Conservation (phyloP, 129 eudicot genomes). For the Daucus carota region DNA sequence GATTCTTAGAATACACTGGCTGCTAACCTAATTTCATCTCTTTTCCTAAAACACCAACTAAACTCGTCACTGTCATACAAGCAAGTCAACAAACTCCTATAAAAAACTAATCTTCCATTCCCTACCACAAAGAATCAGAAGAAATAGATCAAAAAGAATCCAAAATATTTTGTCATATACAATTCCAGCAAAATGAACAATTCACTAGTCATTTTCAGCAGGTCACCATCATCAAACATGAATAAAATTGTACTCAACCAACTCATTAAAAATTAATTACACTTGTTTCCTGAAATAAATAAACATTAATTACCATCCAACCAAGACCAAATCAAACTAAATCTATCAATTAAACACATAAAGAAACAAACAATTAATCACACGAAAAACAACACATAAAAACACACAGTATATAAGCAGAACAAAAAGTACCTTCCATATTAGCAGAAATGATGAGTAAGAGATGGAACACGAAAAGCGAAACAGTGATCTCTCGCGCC, state of each 20-base stretch:
- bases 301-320: neutral
- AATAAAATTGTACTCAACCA: neutral
- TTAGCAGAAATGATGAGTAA: constrained; percentile 2
- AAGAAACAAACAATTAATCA: neutral
- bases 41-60: neutral
- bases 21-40: neutral
- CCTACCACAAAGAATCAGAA: neutral
- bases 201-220: neutral
- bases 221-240: neutral
- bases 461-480: neutral
- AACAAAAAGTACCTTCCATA: constrained; percentile 10
- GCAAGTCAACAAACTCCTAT: neutral
- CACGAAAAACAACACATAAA: neutral
- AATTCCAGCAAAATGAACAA: constrained; percentile 2
- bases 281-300: neutral
- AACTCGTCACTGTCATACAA: neutral
- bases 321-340: neutral
- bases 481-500: constrained; percentile 15
- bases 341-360: neutral
- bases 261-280: neutral
- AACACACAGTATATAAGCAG: neutral
- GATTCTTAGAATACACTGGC: neutral
- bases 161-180: neutral
- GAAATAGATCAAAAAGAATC: neutral
- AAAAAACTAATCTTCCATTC: neutral